phyloP scores from a whole-genome alignment of 2,329 filamentous ascomycete genomes.

The Magnaporthales sp. region DNA sequence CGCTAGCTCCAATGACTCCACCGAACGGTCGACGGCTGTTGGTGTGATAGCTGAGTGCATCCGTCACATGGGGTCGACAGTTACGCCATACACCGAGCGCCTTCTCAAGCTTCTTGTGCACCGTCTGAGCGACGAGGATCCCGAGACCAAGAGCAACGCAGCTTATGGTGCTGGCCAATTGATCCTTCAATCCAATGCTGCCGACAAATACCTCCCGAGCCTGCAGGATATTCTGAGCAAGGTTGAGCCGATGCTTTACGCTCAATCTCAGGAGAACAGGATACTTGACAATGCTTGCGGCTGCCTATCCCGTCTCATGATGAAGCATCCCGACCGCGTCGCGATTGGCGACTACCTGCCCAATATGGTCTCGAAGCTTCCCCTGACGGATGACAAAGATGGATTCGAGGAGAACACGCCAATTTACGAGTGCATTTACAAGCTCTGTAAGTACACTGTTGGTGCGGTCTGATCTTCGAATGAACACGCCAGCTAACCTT shows the following conservation, averaged over 20 bases:
- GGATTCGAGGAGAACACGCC: slow-evolving; percentile 97
- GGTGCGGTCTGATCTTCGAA: neutral
- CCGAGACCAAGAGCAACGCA: slow-evolving; percentile 89
- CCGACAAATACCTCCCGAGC: slow-evolving; percentile 62
- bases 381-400: slow-evolving; percentile 57
- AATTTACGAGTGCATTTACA: slow-evolving; percentile 82
- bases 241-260: slow-evolving; percentile 75
- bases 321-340: slow-evolving; percentile 74
- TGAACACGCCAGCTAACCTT: slow-evolving; percentile 13
- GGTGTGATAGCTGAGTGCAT: slow-evolving; percentile 89
- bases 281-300: slow-evolving; percentile 90
- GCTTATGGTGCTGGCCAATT: slow-evolving; percentile 86
- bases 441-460: slow-evolving; percentile 57
- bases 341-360: slow-evolving; percentile 78
- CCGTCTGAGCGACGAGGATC: slow-evolving; percentile 80
- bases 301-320: slow-evolving; percentile 86
- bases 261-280: slow-evolving; percentile 56
- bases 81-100: slow-evolving; percentile 69
- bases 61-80: slow-evolving; percentile 71
- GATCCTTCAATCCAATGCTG: slow-evolving; percentile 69
- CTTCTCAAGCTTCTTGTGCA: slow-evolving; percentile 77
- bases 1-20: slow-evolving; percentile 73
- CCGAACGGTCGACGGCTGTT: slow-evolving; percentile 83
- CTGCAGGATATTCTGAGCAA: slow-evolving; percentile 74
- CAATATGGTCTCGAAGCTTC: slow-evolving; percentile 67